A percentile compares a stretch with the other conserved stretches of the same genome.
Evolutionary conservation across 768 basidiomycete genomes (phyloP).

Genomic region (Trichaptum fuscoviolaceum): DNA sequence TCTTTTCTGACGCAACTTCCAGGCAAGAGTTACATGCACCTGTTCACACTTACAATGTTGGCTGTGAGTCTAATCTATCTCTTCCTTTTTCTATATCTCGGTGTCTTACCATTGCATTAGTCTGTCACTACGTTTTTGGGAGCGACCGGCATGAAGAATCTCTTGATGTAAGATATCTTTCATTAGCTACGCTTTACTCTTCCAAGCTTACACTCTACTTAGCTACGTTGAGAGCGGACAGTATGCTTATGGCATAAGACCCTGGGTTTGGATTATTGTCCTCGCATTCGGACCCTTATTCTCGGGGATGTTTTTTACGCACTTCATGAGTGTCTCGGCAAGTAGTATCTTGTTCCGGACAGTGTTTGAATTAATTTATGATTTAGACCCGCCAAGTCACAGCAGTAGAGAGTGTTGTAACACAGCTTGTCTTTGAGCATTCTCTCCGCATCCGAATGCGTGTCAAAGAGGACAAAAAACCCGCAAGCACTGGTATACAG

Average conservation of each 20-base stretch:
- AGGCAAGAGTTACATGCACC: neutral
- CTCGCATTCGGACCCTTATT: conserved; percentile 1
- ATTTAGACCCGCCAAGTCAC: neutral
- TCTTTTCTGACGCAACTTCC: neutral
- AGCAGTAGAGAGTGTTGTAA: conserved; percentile 20
- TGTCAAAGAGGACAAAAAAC: neutral
- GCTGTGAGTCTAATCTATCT: neutral
- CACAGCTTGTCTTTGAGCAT: conserved; percentile 39
- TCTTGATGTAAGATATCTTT: conserved; percentile 28
- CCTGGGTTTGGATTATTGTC: conserved; percentile 2
- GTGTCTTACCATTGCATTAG: neutral
- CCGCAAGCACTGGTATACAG: no score
- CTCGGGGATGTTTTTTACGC: neutral
- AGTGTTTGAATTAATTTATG: neutral
- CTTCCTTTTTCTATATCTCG: neutral
- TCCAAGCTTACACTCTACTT: no score
- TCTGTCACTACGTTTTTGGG: conserved; percentile 23
- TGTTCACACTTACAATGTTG: neutral
- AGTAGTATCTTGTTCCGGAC: neutral
- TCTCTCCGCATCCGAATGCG: conserved; percentile 35
- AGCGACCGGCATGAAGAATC: conserved; percentile 37
- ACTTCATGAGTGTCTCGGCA: neutral
- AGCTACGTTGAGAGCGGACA: neutral
- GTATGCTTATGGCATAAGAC: neutral
- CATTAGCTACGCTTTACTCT: neutral